Evolutionary conservation across 2,329 filamentous ascomycete genomes (phyloP), one percentile per base, ranked within the genome.

Genomic region (Aspergillus brasiliensis): DNA sequence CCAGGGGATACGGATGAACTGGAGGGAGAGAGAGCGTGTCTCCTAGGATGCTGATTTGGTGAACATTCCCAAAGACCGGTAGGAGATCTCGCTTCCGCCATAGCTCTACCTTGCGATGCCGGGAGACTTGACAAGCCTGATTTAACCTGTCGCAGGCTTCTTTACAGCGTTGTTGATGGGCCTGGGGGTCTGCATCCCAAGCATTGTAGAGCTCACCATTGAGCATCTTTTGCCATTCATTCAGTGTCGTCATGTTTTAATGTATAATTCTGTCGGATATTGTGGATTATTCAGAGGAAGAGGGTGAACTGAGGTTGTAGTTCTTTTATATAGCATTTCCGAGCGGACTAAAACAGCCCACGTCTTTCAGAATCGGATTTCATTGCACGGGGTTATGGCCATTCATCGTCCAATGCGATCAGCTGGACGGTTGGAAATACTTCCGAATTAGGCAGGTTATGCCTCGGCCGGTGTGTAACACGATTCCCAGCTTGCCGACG

Each of bases 151-250:
- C 61, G 17, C 69, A 71, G 8, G 69, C 69, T n/a, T 62, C 55
- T 59, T 62, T 69, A 56, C 69, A 71, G 31, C 69, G 61, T n/a
- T 68, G 62, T 10, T 69, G 65, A 34, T 70, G 69, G 10, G 62
- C 67, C 38, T 70, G 69, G 3, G 71, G 67, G 53, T 70, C 67
- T 34, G 68, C 65, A 42, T 71, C 68, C 64, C 69, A 64, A 6
- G 69, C 61, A 63, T 47, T 64, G 54, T 69, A 72, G 8, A 69
- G 61, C 64, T 71, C 70, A 1, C 69, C 69, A 13, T 65, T 67
- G 42, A 72, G 58, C 69, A 71, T 71, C 31, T 69, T 71, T 34
- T 64, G 56, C 69, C 69, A 71, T 62, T 72, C 67, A 52, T 69
- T 69, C 25, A 68, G 71, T 8, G 64, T 57, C 5, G 62, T 40